Evolutionary conservation across 306 rosid genomes (phyloP).

Genomic region (Pyrus bretschneideri): DNA sequence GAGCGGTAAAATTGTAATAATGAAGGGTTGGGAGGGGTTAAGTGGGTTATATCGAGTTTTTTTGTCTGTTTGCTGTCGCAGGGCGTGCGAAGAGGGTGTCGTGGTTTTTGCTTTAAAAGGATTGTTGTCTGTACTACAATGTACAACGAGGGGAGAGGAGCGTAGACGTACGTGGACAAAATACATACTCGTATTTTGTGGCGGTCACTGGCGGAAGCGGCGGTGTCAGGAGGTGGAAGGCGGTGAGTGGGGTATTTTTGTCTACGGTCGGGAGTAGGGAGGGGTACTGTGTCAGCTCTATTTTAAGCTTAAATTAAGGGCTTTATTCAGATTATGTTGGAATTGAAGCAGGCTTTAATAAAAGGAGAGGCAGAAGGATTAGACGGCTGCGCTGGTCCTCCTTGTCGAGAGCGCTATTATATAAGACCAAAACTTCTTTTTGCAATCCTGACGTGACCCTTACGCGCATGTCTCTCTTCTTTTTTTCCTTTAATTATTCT

Average conservation of each 20-base stretch:
- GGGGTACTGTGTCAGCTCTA: not conserved
- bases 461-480: slow-evolving; percentile 24
- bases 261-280: not conserved
- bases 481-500: not conserved
- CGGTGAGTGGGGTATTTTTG: not conserved
- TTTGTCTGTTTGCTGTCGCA: slow-evolving; percentile 49
- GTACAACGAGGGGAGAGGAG: not conserved
- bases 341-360: slow-evolving; percentile 1
- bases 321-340: not conserved
- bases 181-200: not conserved
- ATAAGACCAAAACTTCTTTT: not conserved
- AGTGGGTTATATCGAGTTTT: not conserved
- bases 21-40: not conserved
- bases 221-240: slow-evolving; percentile 7
- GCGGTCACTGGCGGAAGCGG: not conserved
- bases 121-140: slow-evolving; percentile 32
- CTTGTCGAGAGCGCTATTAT: slow-evolving; percentile 23
- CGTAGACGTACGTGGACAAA: slow-evolving; percentile 5
- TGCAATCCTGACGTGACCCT: slow-evolving; percentile 51
- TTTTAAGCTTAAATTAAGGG: not conserved
- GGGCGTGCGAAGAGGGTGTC: slow-evolving; percentile 37
- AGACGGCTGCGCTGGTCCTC: slow-evolving; percentile 40
- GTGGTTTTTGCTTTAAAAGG: slow-evolving; percentile 23
- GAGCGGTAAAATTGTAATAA: slow-evolving; percentile 20
- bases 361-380: not conserved